phyloP scores from a whole-genome alignment of 129 eudicot species.

The Flaveria robusta region DNA sequence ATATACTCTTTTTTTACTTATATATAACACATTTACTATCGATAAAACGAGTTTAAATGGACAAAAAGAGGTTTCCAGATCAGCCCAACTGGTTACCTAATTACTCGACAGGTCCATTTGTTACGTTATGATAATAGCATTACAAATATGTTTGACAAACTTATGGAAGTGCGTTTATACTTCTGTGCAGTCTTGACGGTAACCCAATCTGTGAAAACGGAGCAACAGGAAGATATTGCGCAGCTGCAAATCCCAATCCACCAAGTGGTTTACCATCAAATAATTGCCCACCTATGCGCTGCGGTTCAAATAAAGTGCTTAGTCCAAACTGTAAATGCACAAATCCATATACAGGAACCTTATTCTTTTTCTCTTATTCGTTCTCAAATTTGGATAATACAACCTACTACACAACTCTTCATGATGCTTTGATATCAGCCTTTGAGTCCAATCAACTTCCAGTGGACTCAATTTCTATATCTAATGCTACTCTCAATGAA shows the following conservation, averaged over 20 bases:
- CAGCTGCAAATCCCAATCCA: constrained; percentile 21
- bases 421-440: constrained; percentile 37
- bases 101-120: too few relatives aligned
- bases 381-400: constrained; percentile 66
- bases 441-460: constrained; percentile 50
- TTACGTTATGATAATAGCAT: neutral
- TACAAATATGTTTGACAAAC: neutral
- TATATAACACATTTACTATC: neutral
- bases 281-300: constrained; percentile 44
- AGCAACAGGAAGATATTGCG: constrained; percentile 51
- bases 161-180: constrained; percentile 7
- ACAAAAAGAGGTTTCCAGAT: neutral
- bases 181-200: constrained; percentile 52
- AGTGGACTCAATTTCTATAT: constrained; percentile 63
- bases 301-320: constrained; percentile 45
- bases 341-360: constrained; percentile 73
- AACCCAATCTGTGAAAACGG: constrained; percentile 73
- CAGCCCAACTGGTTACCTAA: too few relatives aligned
- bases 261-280: constrained; percentile 31
- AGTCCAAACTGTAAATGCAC: constrained; percentile 69
- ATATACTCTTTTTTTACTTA: neutral
- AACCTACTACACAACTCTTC: constrained; percentile 52
- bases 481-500: constrained; percentile 44
- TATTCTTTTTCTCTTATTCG: constrained; percentile 60
- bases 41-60: neutral